Percentiles rank a stretch among this genome's conserved stretches.
phyloP scores from a whole-genome alignment of 2,329 filamentous ascomycete species.

The Ceratocystis albifundus region DNA sequence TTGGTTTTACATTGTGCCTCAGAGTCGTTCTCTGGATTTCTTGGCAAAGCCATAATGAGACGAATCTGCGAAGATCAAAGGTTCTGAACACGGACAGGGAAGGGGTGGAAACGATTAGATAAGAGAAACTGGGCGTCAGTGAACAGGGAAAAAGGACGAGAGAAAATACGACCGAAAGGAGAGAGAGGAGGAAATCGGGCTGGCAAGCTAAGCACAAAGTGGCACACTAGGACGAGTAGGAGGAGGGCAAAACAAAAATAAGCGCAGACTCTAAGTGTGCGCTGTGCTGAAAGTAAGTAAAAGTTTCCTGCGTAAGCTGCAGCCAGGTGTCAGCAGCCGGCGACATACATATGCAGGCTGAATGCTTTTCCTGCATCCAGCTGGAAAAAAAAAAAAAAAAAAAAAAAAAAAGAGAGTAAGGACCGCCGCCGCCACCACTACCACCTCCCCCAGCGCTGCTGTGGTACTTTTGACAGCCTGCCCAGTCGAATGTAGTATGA shows the following conservation, averaged over 20 bases:
- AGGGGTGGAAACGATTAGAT: too few relatives aligned
- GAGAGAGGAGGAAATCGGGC: neutral
- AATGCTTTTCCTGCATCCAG: neutral
- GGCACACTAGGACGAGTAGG: neutral
- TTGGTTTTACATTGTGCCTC: slow-evolving; percentile 1
- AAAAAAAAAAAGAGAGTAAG: too few relatives aligned
- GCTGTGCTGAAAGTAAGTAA: too few relatives aligned
- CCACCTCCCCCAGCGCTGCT: too few relatives aligned
- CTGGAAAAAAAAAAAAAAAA: too few relatives aligned
- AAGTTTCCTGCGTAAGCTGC: too few relatives aligned
- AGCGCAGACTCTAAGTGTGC: neutral
- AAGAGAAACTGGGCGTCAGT: neutral
- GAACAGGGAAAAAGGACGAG: neutral
- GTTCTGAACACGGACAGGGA: neutral
- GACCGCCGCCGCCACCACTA: too few relatives aligned
- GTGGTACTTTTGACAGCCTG: too few relatives aligned
- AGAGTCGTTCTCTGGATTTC: neutral
- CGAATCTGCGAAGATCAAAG: neutral
- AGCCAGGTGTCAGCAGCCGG: neutral
- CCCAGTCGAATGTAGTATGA: too few relatives aligned
- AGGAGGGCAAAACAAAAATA: neutral
- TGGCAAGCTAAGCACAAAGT: neutral
- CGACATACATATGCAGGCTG: neutral
- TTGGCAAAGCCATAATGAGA: neutral
- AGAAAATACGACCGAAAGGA: neutral